Evolutionary conservation across 345 rosid genomes (phyloP), one percentile per base, ranked within the genome.

Genomic region (Excoecaria cochinchinensis): DNA sequence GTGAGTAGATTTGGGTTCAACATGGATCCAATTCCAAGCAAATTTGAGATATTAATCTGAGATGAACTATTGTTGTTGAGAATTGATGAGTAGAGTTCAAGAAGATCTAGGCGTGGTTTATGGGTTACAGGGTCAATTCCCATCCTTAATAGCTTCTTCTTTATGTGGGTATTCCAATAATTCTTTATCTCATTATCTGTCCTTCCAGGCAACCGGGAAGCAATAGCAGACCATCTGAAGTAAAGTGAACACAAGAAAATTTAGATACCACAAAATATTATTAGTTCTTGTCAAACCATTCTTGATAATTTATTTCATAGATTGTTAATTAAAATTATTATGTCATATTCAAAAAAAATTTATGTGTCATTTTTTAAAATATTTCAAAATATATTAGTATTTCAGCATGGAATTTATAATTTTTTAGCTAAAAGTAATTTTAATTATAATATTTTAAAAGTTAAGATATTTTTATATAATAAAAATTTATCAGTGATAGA

Each of bases 61-160:
- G 84, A 82, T 3, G 86, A 38, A 48, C 80, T 69, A 70, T 79
- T 47, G 60, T 22, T 66, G 46, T 53, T 31, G 44, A 69, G 72
- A 39, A 77, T 39, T 42, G 86, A 16, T 8, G 87, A 77, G 73
- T 64, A 67, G 31, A 79, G 80, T 15, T 77, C 77, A 58, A 77
- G 78, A 65, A 82, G 74, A 72, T 90, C 93, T 8, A 93, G 81
- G 14, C 91, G 89, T 25, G 97, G 97, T 52, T 70, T 76, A 55
- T 94, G 98, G 48, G 98, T 94, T 0, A 86, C 86, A 8, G 98
- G 98, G 69, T 94, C 98, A 16, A 94, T 91, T 52, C 98, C 97
- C 95, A 90, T 88, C 72, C 88, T 83, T 3, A 90, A 25, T 2
- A 94, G 88, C 57, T 78, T 88, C 75, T 90, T 93, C 83, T 82